Conservation (phyloP, 352 stramenopile species). For the Sclerospora graminicola region DNA sequence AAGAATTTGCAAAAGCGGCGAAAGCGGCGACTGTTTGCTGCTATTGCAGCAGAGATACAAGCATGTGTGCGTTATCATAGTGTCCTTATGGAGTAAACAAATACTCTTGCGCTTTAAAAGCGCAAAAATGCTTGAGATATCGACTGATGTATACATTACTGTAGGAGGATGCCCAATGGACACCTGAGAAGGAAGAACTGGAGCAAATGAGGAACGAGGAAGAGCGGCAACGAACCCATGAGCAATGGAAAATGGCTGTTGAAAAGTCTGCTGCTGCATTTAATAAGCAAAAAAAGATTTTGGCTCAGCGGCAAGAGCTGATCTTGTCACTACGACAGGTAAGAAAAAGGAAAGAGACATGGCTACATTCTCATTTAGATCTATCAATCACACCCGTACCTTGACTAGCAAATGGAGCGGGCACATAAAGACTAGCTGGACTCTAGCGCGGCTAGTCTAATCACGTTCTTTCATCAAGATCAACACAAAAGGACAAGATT, state of each 20-base stretch:
- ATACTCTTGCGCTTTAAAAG: too few species aligned
- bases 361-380: not conserved
- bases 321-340: conserved; percentile 54
- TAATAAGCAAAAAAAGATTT: conserved; percentile 33
- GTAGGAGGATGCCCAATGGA: conserved; percentile 32
- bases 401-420: conserved; percentile 9
- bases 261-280: conserved; percentile 26
- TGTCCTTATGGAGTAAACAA: too few species aligned
- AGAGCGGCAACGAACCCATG: conserved; percentile 39
- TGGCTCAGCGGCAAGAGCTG: conserved; percentile 38
- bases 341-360: not conserved
- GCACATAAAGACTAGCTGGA: not conserved
- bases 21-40: conserved; percentile 51
- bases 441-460: too few species aligned
- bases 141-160: not conserved
- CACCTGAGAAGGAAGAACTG: conserved; percentile 32
- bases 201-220: conserved; percentile 51
- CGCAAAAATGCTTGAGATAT: not conserved
- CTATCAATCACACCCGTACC: not conserved
- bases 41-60: conserved; percentile 39
- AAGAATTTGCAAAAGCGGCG: conserved; percentile 79
- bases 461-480: too few species aligned
- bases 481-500: too few species aligned
- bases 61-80: conserved; percentile 24
- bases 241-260: conserved; percentile 41